Evolutionary conservation across 805 yeast species (phyloP).

Genomic region (Suhomyces sp.): DNA sequence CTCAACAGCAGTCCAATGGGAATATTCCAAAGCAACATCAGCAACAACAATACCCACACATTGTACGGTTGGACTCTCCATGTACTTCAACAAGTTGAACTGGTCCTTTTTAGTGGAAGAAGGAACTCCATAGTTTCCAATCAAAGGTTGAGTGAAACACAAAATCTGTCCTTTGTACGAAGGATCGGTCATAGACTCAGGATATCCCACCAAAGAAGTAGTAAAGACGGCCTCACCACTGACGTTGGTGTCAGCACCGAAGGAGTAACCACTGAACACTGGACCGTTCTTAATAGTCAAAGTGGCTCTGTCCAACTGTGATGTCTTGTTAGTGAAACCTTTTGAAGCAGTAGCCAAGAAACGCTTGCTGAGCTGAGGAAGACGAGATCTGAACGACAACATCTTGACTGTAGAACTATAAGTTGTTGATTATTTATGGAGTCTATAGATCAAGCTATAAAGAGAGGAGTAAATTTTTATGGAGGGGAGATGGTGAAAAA

Average conservation of each 20-base stretch:
- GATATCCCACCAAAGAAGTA: slow-evolving; percentile 96
- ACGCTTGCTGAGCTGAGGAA: slow-evolving; percentile 15
- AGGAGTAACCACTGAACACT: slow-evolving; percentile 86
- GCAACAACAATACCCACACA: slow-evolving; percentile 96
- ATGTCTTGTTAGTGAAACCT: slow-evolving; percentile 33
- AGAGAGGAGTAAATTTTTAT: slow-evolving; percentile 1
- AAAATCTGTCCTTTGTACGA: slow-evolving; percentile 96
- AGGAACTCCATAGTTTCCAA: slow-evolving; percentile 99
- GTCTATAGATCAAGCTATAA: not conserved
- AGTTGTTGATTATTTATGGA: too few relatives aligned
- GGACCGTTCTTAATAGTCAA: slow-evolving; percentile 92
- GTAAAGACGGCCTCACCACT: slow-evolving; percentile 98
- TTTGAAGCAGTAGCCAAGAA: slow-evolving; percentile 37
- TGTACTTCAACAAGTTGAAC: slow-evolving; percentile 79
- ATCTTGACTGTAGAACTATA: slow-evolving; percentile 1
- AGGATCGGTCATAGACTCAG: slow-evolving; percentile 99
- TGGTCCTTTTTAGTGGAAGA: slow-evolving; percentile 77
- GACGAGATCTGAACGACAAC: slow-evolving; percentile 1
- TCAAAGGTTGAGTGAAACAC: slow-evolving; percentile 94
- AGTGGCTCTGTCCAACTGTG: slow-evolving; percentile 74
- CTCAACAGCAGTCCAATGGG: slow-evolving; percentile 99
- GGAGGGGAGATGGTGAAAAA: slow-evolving; percentile 6
- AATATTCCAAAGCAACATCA: slow-evolving; percentile 90
- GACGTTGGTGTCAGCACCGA: slow-evolving; percentile 90
- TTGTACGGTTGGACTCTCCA: slow-evolving; percentile 89